A percentile compares a stretch with the other conserved stretches of the same genome.
These are phyloP conservation scores for Closterium sp. DNA, from an alignment of 139 green algal genomes.

Conservation along the genomic window DNA sequence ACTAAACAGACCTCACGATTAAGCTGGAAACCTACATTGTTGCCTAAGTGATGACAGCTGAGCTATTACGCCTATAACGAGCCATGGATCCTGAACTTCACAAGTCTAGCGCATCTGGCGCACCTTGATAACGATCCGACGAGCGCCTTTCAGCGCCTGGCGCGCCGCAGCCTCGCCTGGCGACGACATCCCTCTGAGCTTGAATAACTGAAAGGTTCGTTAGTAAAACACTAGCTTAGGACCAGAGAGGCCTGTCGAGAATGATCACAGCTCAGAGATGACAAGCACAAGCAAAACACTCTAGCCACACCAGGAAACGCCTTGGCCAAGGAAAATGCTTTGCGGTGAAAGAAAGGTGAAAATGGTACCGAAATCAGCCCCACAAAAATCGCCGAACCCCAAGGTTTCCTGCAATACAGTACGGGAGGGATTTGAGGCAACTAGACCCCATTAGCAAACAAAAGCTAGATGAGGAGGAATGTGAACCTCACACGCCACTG, in stretches of 20 bases:
- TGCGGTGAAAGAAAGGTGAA: too few species aligned
- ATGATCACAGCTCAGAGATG: not conserved
- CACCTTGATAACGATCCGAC: not conserved
- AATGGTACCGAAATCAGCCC: too few species aligned
- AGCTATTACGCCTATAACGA: not conserved
- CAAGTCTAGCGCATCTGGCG: not conserved
- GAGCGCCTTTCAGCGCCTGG: not conserved
- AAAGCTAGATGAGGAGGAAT: too few species aligned
- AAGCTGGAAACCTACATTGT: not conserved
- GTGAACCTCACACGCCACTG: too few species aligned
- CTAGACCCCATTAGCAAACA: too few species aligned
- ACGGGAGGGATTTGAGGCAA: too few species aligned
- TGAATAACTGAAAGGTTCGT: not conserved
- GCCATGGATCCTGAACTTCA: not conserved
- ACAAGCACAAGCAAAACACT: not conserved
- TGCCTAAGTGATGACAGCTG: not conserved
- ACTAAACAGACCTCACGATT: not conserved
- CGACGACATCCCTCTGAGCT: not conserved
- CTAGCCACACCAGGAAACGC: too few species aligned
- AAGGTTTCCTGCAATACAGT: too few species aligned
- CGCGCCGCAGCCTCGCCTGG: not conserved
- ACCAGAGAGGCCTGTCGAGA: not conserved
- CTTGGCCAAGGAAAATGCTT: not conserved
- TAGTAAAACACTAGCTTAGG: not conserved
- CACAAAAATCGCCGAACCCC: too few species aligned